Conservation (phyloP, 805 yeast species). For the Yarrowia phangngaensis region DNA sequence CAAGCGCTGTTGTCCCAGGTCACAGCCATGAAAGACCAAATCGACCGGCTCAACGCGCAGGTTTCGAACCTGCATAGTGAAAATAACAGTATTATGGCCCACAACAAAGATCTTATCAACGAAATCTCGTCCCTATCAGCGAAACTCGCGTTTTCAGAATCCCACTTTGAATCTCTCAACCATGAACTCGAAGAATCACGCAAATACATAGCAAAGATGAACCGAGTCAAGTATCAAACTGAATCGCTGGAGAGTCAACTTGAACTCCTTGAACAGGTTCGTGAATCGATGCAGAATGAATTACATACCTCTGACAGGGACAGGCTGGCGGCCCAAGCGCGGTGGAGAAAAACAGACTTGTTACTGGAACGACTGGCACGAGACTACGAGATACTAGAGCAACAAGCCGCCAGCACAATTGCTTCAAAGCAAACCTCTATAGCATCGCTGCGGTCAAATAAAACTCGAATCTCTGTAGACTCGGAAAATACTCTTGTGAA, state of each 20-base stretch:
- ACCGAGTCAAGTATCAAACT: conserved; percentile 3
- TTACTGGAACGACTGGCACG: conserved; percentile 15
- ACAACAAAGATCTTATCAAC: conserved; percentile 1
- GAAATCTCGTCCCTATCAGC: conserved; percentile 6
- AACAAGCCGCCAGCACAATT: conserved; percentile 10
- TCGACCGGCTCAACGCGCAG: conserved; percentile 23
- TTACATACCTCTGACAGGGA: conserved; percentile 1
- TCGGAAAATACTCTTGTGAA: conserved; percentile 12
- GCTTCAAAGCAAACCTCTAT: conserved; percentile 2
- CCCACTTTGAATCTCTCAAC: conserved; percentile 1
- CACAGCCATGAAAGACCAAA: conserved; percentile 14
- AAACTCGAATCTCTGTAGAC: conserved; percentile 4
- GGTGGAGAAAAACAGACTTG: conserved; percentile 19
- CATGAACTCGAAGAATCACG: conserved; percentile 25
- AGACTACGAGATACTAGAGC: conserved; percentile 15
- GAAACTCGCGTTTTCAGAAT: conserved; percentile 5
- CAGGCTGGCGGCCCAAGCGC: conserved; percentile 6
- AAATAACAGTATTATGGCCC: conserved; percentile 15
- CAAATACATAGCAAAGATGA: conserved; percentile 7
- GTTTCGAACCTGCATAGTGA: conserved; percentile 3
- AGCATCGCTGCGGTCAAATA: conserved; percentile 1
- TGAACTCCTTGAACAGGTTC: conserved; percentile 14
- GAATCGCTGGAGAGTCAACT: conserved; percentile 18
- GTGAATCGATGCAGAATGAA: conserved; percentile 7
- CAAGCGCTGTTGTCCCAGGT: conserved; percentile 15